Evolutionary conservation across 305 asterid species (phyloP).

Genomic region (Fraxinus ornus): DNA sequence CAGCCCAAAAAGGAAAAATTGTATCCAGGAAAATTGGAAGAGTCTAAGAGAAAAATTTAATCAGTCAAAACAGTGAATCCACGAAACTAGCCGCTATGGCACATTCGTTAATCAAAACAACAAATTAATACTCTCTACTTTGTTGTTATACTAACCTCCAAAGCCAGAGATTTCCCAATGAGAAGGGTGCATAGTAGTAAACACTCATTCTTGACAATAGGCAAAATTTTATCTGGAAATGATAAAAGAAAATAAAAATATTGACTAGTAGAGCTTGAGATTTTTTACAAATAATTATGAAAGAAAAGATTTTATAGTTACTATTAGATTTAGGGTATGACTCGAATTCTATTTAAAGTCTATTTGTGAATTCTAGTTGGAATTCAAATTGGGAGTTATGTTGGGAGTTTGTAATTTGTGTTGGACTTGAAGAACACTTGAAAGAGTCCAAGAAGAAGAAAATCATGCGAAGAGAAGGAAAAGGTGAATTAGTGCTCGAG

Average conservation of each 20-base stretch:
- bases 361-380: too few relatives aligned
- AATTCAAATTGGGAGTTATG: too few relatives aligned
- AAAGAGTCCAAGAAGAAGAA: too few relatives aligned
- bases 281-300: too few relatives aligned
- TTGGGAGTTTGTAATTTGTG: too few relatives aligned
- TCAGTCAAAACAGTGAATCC: background rate
- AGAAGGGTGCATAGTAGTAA: conserved; percentile 40
- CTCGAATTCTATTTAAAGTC: too few relatives aligned
- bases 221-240: conserved; percentile 37
- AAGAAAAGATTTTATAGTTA: too few relatives aligned
- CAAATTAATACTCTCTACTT: background rate
- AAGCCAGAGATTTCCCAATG: conserved; percentile 38
- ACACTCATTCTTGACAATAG: conserved; percentile 37
- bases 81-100: background rate
- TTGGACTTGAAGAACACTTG: too few relatives aligned
- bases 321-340: too few relatives aligned
- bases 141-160: conserved; percentile 27
- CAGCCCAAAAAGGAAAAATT: conserved; percentile 33
- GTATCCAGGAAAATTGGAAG: conserved; percentile 44
- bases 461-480: too few relatives aligned
- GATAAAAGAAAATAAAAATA: background rate
- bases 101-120: background rate
- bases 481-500: too few relatives aligned
- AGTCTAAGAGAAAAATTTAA: conserved; percentile 21
- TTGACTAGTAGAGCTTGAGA: background rate